Base-by-base conservation (phyloP, 148 eudicot genomes). In the Camellia sinensis region DNA sequence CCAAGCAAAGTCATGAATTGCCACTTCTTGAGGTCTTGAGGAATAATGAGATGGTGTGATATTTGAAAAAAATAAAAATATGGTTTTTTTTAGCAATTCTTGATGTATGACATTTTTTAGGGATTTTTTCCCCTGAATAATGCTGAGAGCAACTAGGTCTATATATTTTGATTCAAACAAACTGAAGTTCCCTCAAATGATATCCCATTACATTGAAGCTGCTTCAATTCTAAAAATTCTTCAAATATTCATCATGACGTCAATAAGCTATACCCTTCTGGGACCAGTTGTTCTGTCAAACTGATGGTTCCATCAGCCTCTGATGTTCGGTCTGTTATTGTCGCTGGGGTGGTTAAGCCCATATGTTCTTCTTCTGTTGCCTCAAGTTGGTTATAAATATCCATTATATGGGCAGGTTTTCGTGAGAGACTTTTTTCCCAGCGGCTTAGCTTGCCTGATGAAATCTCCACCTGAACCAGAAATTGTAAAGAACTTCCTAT, bases 401-500 rank as follows among this genome's bases (percentile, higher is more conserved):
- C 48, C 40, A 2, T 70, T 40, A n/a, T n/a, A 68, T 65, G 57
- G 44, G 78, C 85, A 92, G 95, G 93, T 92, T 61, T 92, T 87
- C 82, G 95, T 92, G 77, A 86, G 93, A 74, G 95, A 92, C 64
- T 92, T 92, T 65, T 83, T 92, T 60, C 95, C 95, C 11, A 80
- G 84, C 79, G 95, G 87, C 48, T 87, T 92, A 54, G 95, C 95
- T 48, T 92, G 85, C 74, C 81, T 92, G 62, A 88, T 92, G 93
- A 92, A 83, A 72, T 70, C 78, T n/a, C 83, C 83, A 17, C 86
- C 88, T 1, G 92, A 91, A 46, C 62, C 89, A 73, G 92, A 85
- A 13, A 89, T 92, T 68, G 95, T 90, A 46, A 90, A 86, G 75
- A 89, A 90, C 64, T 92, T 92, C 77, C 87, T 92, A 52, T 76